A percentile compares a stretch with the other conserved stretches of the same genome.
These are phyloP conservation scores for Leptomonas seymouri DNA, from an alignment of 208 protist genomes.

Conservation along the genomic window DNA sequence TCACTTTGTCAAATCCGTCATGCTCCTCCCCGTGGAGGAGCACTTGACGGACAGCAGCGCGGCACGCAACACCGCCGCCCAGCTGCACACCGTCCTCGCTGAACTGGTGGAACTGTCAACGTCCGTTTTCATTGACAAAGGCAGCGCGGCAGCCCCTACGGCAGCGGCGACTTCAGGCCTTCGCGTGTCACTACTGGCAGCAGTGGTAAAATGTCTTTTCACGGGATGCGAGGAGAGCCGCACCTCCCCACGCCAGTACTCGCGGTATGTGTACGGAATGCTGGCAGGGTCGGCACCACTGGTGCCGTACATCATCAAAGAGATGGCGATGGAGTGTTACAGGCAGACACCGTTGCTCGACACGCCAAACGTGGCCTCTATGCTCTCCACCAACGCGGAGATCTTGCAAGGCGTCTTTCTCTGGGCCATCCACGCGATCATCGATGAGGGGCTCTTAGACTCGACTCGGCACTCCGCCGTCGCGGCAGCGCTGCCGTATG, in stretches of 20 bases:
- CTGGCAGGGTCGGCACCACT: constrained; percentile 18
- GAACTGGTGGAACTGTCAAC: constrained; percentile 21
- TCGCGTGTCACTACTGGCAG: constrained; percentile 16
- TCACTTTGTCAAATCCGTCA: constrained; percentile 20
- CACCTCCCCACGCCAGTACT: constrained; percentile 26
- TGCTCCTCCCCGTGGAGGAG: constrained; percentile 27
- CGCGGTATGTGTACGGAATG: constrained; percentile 27
- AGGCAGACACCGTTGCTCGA: constrained; percentile 15
- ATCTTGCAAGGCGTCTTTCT: constrained; percentile 25
- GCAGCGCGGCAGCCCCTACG: not conserved
- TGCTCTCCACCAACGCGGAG: constrained; percentile 22
- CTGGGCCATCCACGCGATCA: constrained; percentile 23
- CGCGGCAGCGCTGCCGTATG: constrained; percentile 18
- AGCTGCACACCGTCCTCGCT: constrained; percentile 25
- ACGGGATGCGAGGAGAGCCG: constrained; percentile 20
- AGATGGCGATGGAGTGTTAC: constrained; percentile 17
- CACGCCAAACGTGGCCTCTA: not conserved
- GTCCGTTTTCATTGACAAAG: constrained; percentile 18
- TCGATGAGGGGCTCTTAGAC: constrained; percentile 28
- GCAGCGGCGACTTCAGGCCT: not conserved
- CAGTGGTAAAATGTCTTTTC: constrained; percentile 27
- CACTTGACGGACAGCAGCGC: constrained; percentile 20
- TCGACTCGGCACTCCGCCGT: constrained; percentile 14
- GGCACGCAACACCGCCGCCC: constrained; percentile 6
- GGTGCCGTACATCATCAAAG: constrained; percentile 21